Percentiles rank a stretch among this genome's conserved stretches.
Evolutionary conservation across 805 yeast species (phyloP).

Genomic region (Sugiyamaella marilandica): DNA sequence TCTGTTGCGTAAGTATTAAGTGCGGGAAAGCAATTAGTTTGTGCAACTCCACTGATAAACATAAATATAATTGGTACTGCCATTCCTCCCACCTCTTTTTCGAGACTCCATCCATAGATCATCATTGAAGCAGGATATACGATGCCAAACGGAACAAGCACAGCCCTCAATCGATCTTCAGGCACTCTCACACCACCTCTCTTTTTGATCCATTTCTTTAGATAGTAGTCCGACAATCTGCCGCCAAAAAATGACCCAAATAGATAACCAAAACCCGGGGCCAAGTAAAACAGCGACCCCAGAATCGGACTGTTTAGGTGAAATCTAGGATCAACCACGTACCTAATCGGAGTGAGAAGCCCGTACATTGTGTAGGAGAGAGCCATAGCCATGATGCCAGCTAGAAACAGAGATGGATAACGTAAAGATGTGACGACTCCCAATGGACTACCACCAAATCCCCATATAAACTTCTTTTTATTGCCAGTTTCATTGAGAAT

Average conservation of each 20-base stretch:
- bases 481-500: slow-evolving; percentile 3
- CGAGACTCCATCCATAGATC: slow-evolving; percentile 52
- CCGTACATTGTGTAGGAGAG: slow-evolving; percentile 48
- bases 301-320: slow-evolving; percentile 43
- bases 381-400: slow-evolving; percentile 35
- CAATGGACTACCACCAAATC: slow-evolving; percentile 43
- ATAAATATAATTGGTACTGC: slow-evolving; percentile 48
- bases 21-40: slow-evolving; percentile 49
- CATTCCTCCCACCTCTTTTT: slow-evolving; percentile 49
- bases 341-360: slow-evolving; percentile 50
- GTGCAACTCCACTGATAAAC: slow-evolving; percentile 47
- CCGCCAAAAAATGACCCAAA: slow-evolving; percentile 52
- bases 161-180: slow-evolving; percentile 47
- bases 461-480: slow-evolving; percentile 34
- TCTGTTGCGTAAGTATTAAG: slow-evolving; percentile 57
- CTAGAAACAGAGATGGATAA: slow-evolving; percentile 34
- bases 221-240: slow-evolving; percentile 45
- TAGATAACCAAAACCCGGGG: slow-evolving; percentile 55
- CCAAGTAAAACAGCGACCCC: slow-evolving; percentile 50
- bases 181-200: slow-evolving; percentile 43
- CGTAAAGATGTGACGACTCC: slow-evolving; percentile 41
- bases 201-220: slow-evolving; percentile 39
- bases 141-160: slow-evolving; percentile 39
- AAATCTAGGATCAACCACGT: slow-evolving; percentile 54
- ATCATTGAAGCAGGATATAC: slow-evolving; percentile 43